phyloP scores from a whole-genome alignment of 108 stramenopile species.

The Cylindrotheca closterium region DNA sequence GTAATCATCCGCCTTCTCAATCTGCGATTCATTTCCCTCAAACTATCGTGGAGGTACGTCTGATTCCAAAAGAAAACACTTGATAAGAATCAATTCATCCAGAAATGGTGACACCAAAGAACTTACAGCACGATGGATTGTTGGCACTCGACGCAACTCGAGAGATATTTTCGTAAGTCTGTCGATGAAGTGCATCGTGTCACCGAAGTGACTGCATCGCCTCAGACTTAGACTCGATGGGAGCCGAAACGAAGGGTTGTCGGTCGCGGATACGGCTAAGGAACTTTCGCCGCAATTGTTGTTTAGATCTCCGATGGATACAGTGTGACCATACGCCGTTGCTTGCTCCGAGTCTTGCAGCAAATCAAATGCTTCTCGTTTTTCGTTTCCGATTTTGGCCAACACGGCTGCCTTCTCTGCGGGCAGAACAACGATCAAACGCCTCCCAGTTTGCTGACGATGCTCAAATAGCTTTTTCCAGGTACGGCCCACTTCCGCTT shows the following conservation, averaged over 20 bases:
- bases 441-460: constrained; percentile 76
- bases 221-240: constrained; percentile 70
- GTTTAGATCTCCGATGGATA: constrained; percentile 22
- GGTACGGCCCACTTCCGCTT: constrained; percentile 87
- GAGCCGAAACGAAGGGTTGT: constrained; percentile 18
- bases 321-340: constrained; percentile 74
- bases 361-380: constrained; percentile 80
- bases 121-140: constrained; percentile 43
- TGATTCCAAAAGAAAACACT: constrained; percentile 5
- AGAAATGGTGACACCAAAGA: too few relatives aligned
- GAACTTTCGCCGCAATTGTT: constrained; percentile 7
- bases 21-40: constrained; percentile 74
- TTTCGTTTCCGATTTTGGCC: constrained; percentile 77
- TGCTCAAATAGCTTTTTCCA: constrained; percentile 90
- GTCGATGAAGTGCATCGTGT: constrained; percentile 89
- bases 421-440: constrained; percentile 80
- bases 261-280: not conserved
- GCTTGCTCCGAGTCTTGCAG: constrained; percentile 86
- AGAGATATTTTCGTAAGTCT: constrained; percentile 76
- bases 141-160: constrained; percentile 61
- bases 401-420: constrained; percentile 81
- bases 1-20: constrained; percentile 79
- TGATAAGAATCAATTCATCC: constrained; percentile 2
- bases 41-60: constrained; percentile 42
- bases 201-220: constrained; percentile 84